phyloP scores from a whole-genome alignment of 2,329 filamentous ascomycete genomes.

The Venturia aucupariae region DNA sequence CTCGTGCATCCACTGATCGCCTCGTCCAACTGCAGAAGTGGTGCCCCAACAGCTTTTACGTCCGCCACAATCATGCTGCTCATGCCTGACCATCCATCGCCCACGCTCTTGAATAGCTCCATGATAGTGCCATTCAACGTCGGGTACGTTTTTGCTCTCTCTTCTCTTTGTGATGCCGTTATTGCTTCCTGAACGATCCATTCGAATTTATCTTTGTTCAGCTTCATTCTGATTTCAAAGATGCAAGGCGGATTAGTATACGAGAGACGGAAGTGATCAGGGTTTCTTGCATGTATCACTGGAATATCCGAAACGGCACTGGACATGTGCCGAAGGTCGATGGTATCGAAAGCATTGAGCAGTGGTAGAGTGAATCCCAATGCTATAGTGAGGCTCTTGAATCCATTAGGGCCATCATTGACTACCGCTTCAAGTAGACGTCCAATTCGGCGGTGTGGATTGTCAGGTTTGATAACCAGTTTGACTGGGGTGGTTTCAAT shows the following conservation, averaged over 20 bases:
- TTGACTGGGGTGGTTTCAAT: constrained; percentile 39
- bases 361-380: constrained; percentile 54
- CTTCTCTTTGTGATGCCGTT: constrained; percentile 20
- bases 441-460: constrained; percentile 57
- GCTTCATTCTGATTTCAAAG: constrained; percentile 29
- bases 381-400: constrained; percentile 49
- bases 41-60: constrained; percentile 26
- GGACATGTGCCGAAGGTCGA: constrained; percentile 36
- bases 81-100: constrained; percentile 30
- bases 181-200: constrained; percentile 32
- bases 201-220: constrained; percentile 24
- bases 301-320: constrained; percentile 16
- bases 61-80: constrained; percentile 29
- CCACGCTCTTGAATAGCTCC: constrained; percentile 24
- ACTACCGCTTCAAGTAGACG: constrained; percentile 50
- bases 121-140: constrained; percentile 25
- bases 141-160: constrained; percentile 24
- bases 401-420: constrained; percentile 36
- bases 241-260: constrained; percentile 33
- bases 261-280: constrained; percentile 29
- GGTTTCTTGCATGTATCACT: constrained; percentile 25
- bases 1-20: constrained; percentile 24
- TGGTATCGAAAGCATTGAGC: constrained; percentile 49
- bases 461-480: constrained; percentile 51
- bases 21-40: constrained; percentile 30